Conservation (phyloP, 1,139 yeast species). For the Diutina pseudorugosa region DNA sequence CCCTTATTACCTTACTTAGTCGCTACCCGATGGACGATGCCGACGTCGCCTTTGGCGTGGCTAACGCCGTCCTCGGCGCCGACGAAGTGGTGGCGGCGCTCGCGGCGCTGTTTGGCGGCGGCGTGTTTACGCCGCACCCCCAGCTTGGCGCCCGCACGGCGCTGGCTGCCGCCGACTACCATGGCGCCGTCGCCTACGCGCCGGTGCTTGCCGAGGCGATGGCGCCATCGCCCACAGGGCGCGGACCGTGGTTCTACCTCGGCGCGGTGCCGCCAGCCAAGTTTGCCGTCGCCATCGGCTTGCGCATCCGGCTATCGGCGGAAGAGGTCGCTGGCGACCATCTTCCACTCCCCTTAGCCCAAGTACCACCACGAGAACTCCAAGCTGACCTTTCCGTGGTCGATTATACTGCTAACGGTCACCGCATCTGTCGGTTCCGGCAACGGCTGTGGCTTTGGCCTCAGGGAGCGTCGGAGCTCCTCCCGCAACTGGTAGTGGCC, state of each 20-base stretch:
- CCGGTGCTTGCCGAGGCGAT: not conserved
- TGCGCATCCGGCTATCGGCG: slow-evolving; percentile 32
- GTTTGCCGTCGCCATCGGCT: slow-evolving; percentile 15
- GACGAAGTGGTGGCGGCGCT: slow-evolving; percentile 43
- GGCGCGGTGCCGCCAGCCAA: slow-evolving; percentile 4
- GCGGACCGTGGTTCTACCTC: not conserved
- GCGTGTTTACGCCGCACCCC: not conserved
- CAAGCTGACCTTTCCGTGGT: slow-evolving; percentile 9
- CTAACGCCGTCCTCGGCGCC: slow-evolving; percentile 37
- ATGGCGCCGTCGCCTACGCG: slow-evolving; percentile 5
- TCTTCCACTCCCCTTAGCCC: slow-evolving; percentile 13
- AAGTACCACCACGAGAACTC: slow-evolving; percentile 10
- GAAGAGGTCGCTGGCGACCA: slow-evolving; percentile 19
- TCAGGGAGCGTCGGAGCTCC: slow-evolving; percentile 15
- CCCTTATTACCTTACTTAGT: slow-evolving; percentile 20
- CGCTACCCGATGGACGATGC: slow-evolving; percentile 31
- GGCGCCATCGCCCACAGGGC: not conserved
- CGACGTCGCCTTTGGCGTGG: slow-evolving; percentile 28
- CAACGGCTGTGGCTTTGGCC: slow-evolving; percentile 20
- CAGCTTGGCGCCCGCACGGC: not conserved
- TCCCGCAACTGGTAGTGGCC: slow-evolving; percentile 28
- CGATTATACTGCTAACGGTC: slow-evolving; percentile 14
- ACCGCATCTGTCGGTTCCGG: slow-evolving; percentile 13
- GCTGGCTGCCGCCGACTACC: not conserved
- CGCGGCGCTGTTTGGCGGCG: slow-evolving; percentile 11